These are phyloP conservation scores for Aspergillus intermedius DNA, from an alignment of 2,329 filamentous ascomycete genomes.

Conservation along the genomic window DNA sequence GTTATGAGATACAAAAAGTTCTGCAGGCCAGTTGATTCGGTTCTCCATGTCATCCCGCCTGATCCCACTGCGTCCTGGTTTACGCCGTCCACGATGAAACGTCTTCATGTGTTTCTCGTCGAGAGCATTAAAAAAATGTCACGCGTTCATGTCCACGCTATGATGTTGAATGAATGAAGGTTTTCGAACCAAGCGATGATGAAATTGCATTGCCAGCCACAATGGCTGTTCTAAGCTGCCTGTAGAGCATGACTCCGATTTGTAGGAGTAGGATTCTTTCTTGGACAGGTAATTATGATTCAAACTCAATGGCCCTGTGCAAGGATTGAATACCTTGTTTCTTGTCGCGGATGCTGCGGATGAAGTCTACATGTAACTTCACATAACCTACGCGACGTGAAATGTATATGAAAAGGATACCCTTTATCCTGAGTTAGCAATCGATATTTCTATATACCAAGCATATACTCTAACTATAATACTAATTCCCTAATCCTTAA, in stretches of 20 bases:
- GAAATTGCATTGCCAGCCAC: neutral
- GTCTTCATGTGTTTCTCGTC: slow-evolving; percentile 14
- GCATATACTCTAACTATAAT: neutral
- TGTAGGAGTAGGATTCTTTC: too few relatives aligned
- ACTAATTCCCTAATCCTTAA: neutral
- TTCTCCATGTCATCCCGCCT: neutral
- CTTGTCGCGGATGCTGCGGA: too few relatives aligned
- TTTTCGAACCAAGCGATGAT: neutral
- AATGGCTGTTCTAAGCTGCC: neutral
- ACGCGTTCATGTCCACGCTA: neutral
- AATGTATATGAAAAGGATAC: neutral
- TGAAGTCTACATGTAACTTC: too few relatives aligned
- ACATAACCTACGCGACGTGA: too few relatives aligned
- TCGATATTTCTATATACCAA: neutral
- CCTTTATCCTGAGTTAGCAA: neutral
- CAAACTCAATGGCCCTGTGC: too few relatives aligned
- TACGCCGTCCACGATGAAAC: slow-evolving; percentile 13
- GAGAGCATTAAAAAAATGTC: slow-evolving; percentile 9
- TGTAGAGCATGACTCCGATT: too few relatives aligned
- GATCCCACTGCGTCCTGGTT: neutral
- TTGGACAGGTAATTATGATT: too few relatives aligned
- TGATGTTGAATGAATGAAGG: slow-evolving; percentile 2
- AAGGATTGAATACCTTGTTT: too few relatives aligned
- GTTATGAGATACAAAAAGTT: too few relatives aligned
- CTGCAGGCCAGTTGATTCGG: neutral